Evolutionary conservation across 345 rosid genomes (phyloP).

Genomic region (Dimocarpus longan): DNA sequence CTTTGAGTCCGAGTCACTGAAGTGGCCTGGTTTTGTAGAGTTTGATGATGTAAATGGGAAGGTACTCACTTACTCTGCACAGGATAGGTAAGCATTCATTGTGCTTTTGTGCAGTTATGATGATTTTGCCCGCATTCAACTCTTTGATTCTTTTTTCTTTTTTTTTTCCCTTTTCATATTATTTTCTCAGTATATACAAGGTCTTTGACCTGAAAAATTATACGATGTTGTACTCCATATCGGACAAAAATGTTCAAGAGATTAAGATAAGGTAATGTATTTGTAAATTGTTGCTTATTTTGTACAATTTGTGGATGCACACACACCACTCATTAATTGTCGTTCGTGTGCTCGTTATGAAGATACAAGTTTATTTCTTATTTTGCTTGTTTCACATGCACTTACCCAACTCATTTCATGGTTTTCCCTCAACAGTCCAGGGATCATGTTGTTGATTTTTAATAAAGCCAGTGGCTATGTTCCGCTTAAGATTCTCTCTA

Average conservation of each 20-base stretch:
- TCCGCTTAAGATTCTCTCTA: slow-evolving; percentile 57
- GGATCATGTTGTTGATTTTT: slow-evolving; percentile 58
- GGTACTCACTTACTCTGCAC: slow-evolving; percentile 83
- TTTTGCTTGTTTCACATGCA: background rate
- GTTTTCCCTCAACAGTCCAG: slow-evolving; percentile 46
- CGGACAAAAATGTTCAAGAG: slow-evolving; percentile 54
- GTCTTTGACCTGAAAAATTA: slow-evolving; percentile 63
- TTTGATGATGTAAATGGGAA: slow-evolving; percentile 91
- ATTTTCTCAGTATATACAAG: slow-evolving; percentile 51
- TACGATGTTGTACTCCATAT: slow-evolving; percentile 57
- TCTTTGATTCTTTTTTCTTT: slow-evolving; percentile 12
- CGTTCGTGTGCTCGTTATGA: background rate
- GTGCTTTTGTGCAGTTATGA: slow-evolving; percentile 5
- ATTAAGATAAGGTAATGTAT: slow-evolving; percentile 53
- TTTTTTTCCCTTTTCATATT: background rate
- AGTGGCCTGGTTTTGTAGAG: slow-evolving; percentile 95
- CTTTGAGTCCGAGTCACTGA: slow-evolving; percentile 80
- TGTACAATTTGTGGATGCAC: background rate
- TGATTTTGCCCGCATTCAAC: background rate
- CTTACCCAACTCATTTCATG: background rate
- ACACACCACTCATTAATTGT: background rate
- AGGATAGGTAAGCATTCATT: slow-evolving; percentile 52
- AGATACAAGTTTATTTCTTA: background rate
- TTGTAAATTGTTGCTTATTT: background rate
- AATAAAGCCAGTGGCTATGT: slow-evolving; percentile 44